These are phyloP conservation scores for Metarhizium album DNA, from an alignment of 2,329 filamentous ascomycete genomes.

Conservation along the genomic window DNA sequence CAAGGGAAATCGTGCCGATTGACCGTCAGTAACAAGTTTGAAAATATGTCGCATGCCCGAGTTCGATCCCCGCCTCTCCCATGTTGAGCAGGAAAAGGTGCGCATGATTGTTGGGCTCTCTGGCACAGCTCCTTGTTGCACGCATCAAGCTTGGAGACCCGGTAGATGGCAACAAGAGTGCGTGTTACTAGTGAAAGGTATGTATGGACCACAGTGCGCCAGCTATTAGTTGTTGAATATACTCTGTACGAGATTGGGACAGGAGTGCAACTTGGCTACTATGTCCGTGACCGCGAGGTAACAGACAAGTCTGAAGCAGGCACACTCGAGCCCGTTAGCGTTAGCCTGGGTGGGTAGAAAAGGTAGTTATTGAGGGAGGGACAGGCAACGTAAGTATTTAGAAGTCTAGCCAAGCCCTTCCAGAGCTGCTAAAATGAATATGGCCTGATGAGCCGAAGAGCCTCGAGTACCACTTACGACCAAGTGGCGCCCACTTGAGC, in stretches of 20 bases:
- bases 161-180: no score
- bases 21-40: neutral
- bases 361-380: neutral
- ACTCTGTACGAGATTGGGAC: neutral
- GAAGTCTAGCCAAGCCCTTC: neutral
- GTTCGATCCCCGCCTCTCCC: neutral
- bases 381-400: no score
- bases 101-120: neutral
- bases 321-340: neutral
- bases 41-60: neutral
- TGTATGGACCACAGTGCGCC: neutral
- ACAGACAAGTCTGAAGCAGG: neutral
- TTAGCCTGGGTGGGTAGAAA: neutral
- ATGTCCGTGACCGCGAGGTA: neutral
- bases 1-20: neutral
- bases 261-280: neutral
- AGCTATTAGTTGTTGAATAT: neutral
- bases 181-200: neutral
- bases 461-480: neutral
- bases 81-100: neutral
- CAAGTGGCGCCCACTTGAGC: neutral
- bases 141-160: no score
- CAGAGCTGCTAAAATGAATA: neutral
- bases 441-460: neutral
- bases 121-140: no score